Evolutionary conservation across 345 rosid genomes (phyloP).

Genomic region (Alliaria petiolata): DNA sequence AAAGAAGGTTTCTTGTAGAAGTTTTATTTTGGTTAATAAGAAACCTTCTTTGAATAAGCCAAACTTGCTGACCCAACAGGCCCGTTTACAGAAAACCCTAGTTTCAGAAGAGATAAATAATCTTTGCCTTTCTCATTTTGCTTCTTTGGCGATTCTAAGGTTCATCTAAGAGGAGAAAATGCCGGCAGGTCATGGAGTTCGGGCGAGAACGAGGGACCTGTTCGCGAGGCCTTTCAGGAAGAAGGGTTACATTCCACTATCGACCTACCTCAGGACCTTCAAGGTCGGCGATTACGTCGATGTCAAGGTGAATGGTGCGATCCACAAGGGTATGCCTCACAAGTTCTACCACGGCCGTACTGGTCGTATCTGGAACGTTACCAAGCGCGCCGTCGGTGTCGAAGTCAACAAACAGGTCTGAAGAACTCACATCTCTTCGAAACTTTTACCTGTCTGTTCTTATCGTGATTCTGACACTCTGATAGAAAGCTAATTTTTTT

Average conservation of each 20-base stretch:
- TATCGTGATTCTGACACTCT: too few species aligned
- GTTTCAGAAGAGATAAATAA: not conserved
- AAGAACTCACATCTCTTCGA: not conserved
- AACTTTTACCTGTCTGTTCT: not conserved
- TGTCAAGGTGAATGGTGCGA: conserved; percentile 73
- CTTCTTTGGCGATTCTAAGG: conserved; percentile 14
- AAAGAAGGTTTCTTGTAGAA: too few species aligned
- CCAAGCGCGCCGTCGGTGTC: conserved; percentile 80
- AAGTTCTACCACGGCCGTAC: conserved; percentile 89
- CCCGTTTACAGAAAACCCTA: conserved; percentile 14
- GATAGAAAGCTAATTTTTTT: not conserved
- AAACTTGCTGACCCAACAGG: not conserved
- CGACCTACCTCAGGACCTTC: conserved; percentile 63
- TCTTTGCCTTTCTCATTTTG: not conserved
- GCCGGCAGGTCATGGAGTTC: conserved; percentile 68
- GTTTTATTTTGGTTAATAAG: not conserved
- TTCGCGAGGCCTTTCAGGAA: conserved; percentile 73
- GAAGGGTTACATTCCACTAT: conserved; percentile 73
- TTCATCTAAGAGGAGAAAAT: conserved; percentile 17
- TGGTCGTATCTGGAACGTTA: conserved; percentile 80
- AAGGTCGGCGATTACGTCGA: conserved; percentile 79
- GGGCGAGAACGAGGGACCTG: conserved; percentile 67
- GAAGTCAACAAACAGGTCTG: conserved; percentile 78
- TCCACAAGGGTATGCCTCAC: conserved; percentile 93
- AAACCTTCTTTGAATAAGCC: not conserved